Evolutionary conservation across 306 rosid species (phyloP), one percentile per base, ranked within the genome.

Genomic region (Carpinus viminea): DNA sequence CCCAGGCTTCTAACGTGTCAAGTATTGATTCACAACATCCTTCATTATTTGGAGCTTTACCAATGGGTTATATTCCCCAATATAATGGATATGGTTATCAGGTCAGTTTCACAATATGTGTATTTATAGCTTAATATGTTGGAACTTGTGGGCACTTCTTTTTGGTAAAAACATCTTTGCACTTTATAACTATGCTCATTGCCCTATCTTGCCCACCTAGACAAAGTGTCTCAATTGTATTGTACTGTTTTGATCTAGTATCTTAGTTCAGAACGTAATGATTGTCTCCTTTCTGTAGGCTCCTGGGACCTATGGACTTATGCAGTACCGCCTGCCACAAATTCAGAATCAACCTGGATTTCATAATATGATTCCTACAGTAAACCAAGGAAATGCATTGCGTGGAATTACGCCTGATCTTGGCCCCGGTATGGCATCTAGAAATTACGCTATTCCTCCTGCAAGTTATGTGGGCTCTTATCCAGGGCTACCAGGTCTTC

Each of bases 31-130:
- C 93, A 38, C 99, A 93, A 76, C 97, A 89, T 78, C 92, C 97
- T 9, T 91, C 98, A 47, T 81, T 96, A 77, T 96, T 93, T 85
- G 98, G 97, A 85, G 96, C 97, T 57, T 31, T 96, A 86, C 99
- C 98, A 47, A 87, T 88, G 90, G 84, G 98, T 81, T 96, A 93
- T 83, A 90, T 87, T 81, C 92, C 99, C 41, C 89, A 91, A 24
- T 96, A 93, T 81, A 96, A 96, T 78, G 99, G 99, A 51, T 96
- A 90, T 87, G 92, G 98, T 81, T 93, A 91, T 83, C 99, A 93
- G 97, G 99, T 96, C 68, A 80, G 82, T 87, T 71, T 66, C 54
- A 16, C 57, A 41, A 24, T 60, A 4, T 50, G 15, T 13, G 45
- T 31, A 48, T 53, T 59, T 20, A 68, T 54, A n/a, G 13, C 17